These are phyloP conservation scores for Lentinus tigrinus DNA, from an alignment of 768 basidiomycete genomes.

Conservation along the genomic window DNA sequence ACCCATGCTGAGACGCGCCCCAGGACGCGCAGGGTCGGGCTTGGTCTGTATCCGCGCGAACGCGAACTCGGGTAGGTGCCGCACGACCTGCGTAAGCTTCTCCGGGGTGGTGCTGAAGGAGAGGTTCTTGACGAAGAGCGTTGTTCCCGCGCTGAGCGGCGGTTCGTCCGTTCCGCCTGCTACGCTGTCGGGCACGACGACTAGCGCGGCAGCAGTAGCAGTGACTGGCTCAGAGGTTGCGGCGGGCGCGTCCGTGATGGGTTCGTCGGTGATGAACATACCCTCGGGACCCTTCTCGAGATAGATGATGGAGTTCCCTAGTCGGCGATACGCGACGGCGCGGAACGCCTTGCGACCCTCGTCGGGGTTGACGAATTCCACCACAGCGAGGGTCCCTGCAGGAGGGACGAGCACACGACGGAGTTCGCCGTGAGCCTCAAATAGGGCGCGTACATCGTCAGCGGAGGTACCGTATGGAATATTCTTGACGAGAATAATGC, in stretches of 20 bases:
- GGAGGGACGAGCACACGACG: conserved; percentile 81
- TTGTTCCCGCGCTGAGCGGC: conserved; percentile 64
- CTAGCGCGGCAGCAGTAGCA: conserved; percentile 29
- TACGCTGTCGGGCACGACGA: conserved; percentile 44
- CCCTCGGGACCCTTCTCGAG: conserved; percentile 89
- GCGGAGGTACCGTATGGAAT: conserved; percentile 87
- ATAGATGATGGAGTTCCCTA: conserved; percentile 89
- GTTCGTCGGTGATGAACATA: conserved; percentile 53
- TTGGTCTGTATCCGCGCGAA: conserved; percentile 93
- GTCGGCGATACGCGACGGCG: conserved; percentile 79
- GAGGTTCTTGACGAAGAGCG: conserved; percentile 93
- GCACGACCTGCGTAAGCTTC: conserved; percentile 66
- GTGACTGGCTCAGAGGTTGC: conserved; percentile 16
- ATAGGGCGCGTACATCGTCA: conserved; percentile 75
- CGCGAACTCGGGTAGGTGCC: conserved; percentile 72
- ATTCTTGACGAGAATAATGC: conserved; percentile 91
- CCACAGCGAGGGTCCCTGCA: conserved; percentile 89
- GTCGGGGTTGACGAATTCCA: conserved; percentile 74
- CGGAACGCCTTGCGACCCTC: conserved; percentile 78
- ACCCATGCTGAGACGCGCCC: conserved; percentile 79
- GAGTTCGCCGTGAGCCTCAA: conserved; percentile 72
- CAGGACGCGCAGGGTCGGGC: conserved; percentile 73
- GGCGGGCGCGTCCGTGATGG: conserved; percentile 10
- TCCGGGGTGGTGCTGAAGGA: conserved; percentile 88
- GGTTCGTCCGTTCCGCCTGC: conserved; percentile 36